Conservation (phyloP, 1,284 basidiomycete species). For the Fomitopsis betulina region DNA sequence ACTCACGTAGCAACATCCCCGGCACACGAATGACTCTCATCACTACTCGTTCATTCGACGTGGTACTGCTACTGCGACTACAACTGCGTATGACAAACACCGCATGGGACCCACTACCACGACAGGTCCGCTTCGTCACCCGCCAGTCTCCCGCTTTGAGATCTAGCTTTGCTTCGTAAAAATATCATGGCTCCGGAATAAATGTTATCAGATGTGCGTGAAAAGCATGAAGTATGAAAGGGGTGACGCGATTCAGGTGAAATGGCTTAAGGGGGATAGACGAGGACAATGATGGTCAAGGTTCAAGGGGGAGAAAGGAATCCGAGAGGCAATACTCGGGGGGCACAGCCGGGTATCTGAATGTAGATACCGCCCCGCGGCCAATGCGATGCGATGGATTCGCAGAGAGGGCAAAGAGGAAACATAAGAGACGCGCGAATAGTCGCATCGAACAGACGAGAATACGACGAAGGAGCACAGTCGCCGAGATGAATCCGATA, state of each 20-base stretch:
- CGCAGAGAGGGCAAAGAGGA: background rate
- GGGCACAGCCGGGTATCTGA: background rate
- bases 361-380: background rate
- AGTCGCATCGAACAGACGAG: background rate
- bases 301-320: background rate
- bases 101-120: background rate
- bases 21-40: background rate
- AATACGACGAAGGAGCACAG: background rate
- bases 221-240: background rate
- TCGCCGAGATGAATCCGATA: conserved; percentile 4
- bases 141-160: background rate
- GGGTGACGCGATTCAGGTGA: background rate
- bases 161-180: conserved; percentile 1
- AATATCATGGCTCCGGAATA: conserved; percentile 1
- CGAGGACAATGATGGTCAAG: background rate
- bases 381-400: background rate
- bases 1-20: background rate
- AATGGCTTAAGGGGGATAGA: background rate
- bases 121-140: background rate
- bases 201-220: conserved; percentile 1
- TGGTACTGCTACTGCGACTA: background rate
- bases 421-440: background rate
- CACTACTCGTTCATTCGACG: background rate
- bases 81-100: background rate
- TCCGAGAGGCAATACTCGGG: background rate